Base-by-base conservation (phyloP, 306 rosid genomes). In the Acacia confusa region DNA sequence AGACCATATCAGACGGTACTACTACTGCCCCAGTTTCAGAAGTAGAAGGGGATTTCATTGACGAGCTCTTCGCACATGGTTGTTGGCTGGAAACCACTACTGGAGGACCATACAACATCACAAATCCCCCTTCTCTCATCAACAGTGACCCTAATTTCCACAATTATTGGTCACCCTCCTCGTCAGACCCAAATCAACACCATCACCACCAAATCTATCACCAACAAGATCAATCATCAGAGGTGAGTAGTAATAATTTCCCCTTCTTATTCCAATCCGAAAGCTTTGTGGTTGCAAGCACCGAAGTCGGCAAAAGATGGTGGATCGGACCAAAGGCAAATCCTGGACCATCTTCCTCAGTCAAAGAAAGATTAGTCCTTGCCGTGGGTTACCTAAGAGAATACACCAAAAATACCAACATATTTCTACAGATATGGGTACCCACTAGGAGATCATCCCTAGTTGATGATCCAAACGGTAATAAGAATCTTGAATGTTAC, bases 341-440 rank as follows among this genome's bases (percentile, higher is more conserved):
- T 66, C 81, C 85, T 0, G 84, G 55, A 0, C 81, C 90, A 27
- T 57, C 77, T 14, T 83, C 89, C 0, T 88, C 92, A 0, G 89
- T 88, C 0, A 90, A 86, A 77, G 92, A 91, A 6, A 86, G 92
- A 74, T 17, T 89, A n/a, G 75, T 83, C 45, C 41, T 84, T 71
- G 91, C 90, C 0, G 70, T 91, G 30, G 87, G 77, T 1, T 86
- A 83, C 85, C 30, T 89, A 30, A 84, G 82, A 79, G 89, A 91
- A 22, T 78, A 63, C 69, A 28, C 69, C 69, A 63, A 63, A 30
- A 63, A 30, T 30, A 15, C 69, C 69, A 63, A 63, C 9, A 4
- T 63, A n/a, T 15, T 82, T 10, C 83, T 91, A 72, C 93, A 91
- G 80, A 76, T 91, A 57, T 89, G 95, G 93, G 89, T 89, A 22